Evolutionary conservation across 768 basidiomycete species (phyloP), one percentile per base, ranked within the genome.

Genomic region (Hirschioporus abietinus): DNA sequence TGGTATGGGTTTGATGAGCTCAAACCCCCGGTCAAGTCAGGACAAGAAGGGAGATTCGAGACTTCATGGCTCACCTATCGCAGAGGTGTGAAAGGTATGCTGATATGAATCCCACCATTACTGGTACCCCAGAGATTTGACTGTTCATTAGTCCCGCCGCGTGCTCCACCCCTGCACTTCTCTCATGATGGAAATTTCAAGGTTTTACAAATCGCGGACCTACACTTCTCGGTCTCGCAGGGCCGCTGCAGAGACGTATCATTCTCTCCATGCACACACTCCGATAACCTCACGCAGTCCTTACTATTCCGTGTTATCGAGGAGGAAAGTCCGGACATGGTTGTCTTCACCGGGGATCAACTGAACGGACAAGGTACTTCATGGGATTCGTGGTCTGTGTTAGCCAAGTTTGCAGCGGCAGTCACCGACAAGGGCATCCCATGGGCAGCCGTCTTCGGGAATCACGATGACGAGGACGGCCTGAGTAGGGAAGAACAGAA

Each of bases 381-480:
- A 0, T 99, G 95, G 92, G 95, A 97, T 68, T 82, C 93, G 0
- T 87, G 88, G 71, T 91, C 90, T 3, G 90, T 96, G 3, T 78
- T 98, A 7, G 90, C 95, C 17, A 98, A 98, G 77, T 96, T 96
- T 72, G 88, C 93, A 0, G 81, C 80, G 34, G 86, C 88, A 0
- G 92, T 92, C 6, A 90, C 89, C 17, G 86, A 88, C 15, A 84
- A 88, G 61, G 77, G 83, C 24, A 90, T 96, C 42, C 92, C 96
- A 0, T 99, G 96, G 96, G 87, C 93, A 3, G 90, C 88, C 0
- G 84, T 98, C 1, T 96, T 98, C 75, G 96, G 96, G 0, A 98
- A 99, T 73, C 96, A 99, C 75, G 96, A 98, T 70, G 84, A 87
- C 59, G 91, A 95, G 67, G 82, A 86, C 63, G 90, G 89, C 17